Conservation (phyloP, 768 basidiomycete species). For the Krasilnikovozyma curviuscula region DNA sequence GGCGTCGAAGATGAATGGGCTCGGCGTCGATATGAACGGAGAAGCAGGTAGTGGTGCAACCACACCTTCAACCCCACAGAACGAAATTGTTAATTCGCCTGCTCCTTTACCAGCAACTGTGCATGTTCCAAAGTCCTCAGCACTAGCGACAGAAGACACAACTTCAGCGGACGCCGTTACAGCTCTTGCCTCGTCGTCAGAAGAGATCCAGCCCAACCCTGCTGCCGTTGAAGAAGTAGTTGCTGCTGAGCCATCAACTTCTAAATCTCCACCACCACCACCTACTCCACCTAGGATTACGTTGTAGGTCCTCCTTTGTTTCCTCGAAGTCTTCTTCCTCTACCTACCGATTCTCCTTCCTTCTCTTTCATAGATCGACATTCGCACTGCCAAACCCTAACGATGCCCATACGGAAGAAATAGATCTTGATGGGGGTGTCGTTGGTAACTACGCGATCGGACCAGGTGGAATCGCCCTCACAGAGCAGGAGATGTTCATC, state of each 20-base stretch:
- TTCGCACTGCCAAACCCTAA: constrained; percentile 25
- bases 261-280: constrained; percentile 3
- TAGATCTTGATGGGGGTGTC: neutral
- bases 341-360: neutral
- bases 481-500: constrained; percentile 69
- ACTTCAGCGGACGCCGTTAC: neutral
- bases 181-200: neutral
- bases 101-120: no score
- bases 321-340: no score
- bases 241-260: neutral
- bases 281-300: constrained; percentile 8
- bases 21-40: neutral
- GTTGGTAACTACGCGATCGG: constrained; percentile 2
- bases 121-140: no score
- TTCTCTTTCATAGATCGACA: constrained; percentile 4
- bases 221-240: neutral
- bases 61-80: no score
- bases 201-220: neutral
- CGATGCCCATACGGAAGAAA: constrained; percentile 14
- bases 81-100: no score
- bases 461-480: constrained; percentile 22
- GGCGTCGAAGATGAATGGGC: neutral
- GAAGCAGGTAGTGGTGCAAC: no score
- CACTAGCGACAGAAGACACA: neutral
- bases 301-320: neutral